Conservation (phyloP, 257 asterid species). For the Schizonepeta tenuifolia region DNA sequence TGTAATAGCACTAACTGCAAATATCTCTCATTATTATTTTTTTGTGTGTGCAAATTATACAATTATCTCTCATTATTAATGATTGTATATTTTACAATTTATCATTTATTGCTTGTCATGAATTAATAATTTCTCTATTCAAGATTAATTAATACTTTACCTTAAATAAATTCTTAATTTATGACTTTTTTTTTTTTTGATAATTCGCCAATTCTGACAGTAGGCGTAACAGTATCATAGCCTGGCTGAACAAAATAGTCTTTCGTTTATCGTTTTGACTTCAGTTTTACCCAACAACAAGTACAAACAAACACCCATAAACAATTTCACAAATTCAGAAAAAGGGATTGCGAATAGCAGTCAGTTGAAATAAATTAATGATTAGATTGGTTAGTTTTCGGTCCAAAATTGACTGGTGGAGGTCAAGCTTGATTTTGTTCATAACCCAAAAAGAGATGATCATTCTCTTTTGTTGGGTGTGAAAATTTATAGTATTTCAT, state of each 20-base stretch:
- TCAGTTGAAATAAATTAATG: conserved; percentile 18
- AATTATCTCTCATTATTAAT: no score
- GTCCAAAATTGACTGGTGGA: conserved; percentile 50
- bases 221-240: neutral
- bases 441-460: conserved; percentile 34
- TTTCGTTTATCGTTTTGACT: conserved; percentile 33
- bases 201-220: neutral
- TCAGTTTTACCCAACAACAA: conserved; percentile 31
- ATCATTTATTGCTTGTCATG: no score
- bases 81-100: no score
- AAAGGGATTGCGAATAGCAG: conserved; percentile 8
- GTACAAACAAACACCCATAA: conserved; percentile 21
- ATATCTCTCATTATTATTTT: no score
- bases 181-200: neutral
- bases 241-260: conserved; percentile 13
- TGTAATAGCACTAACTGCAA: no score
- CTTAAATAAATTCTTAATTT: no score
- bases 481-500: conserved; percentile 20
- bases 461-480: conserved; percentile 30
- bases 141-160: no score
- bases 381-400: conserved; percentile 38
- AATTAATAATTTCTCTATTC: no score
- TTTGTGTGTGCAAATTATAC: no score
- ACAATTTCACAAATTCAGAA: conserved; percentile 25
- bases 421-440: conserved; percentile 31